A percentile compares a stretch with the other conserved stretches of the same genome.
Conservation (phyloP, 2,329 filamentous ascomycete species). For the Pseudogymnoascus sp. region DNA sequence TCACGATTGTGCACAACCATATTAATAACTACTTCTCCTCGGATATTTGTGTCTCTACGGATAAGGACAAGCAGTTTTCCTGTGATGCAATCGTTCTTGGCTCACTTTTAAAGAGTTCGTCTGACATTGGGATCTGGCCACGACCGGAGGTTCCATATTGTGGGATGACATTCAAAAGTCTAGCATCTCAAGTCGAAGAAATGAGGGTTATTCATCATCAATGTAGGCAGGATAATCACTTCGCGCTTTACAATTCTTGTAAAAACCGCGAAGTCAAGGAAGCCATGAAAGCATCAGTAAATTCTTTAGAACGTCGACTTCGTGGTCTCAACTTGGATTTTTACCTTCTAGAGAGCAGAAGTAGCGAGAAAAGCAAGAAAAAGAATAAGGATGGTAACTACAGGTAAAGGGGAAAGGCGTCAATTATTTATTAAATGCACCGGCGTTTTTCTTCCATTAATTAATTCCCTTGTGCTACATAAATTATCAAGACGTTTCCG, state of each 20-base stretch:
- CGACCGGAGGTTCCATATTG: conserved; percentile 16
- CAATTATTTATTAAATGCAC: not conserved
- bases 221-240: conserved; percentile 18
- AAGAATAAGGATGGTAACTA: not conserved
- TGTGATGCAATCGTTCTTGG: conserved; percentile 21
- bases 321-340: conserved; percentile 13
- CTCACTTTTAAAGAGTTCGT: conserved; percentile 18
- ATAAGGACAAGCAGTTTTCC: conserved; percentile 3
- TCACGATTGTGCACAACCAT: not conserved
- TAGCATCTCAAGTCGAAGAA: conserved; percentile 15
- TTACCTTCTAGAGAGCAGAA: not conserved
- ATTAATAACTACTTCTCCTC: not conserved
- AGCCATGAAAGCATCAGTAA: conserved; percentile 14
- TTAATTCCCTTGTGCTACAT: not conserved
- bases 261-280: conserved; percentile 19
- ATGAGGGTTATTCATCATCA: conserved; percentile 16
- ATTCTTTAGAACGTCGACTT: conserved; percentile 14
- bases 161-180: conserved; percentile 16
- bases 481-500: not conserved
- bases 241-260: conserved; percentile 15
- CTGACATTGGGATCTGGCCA: conserved; percentile 22
- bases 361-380: not conserved
- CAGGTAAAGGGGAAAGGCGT: too few relatives aligned
- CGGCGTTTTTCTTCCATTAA: not conserved
- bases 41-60: not conserved